phyloP scores from a whole-genome alignment of 805 yeast genomes.

The Barnettozyma siamensis region DNA sequence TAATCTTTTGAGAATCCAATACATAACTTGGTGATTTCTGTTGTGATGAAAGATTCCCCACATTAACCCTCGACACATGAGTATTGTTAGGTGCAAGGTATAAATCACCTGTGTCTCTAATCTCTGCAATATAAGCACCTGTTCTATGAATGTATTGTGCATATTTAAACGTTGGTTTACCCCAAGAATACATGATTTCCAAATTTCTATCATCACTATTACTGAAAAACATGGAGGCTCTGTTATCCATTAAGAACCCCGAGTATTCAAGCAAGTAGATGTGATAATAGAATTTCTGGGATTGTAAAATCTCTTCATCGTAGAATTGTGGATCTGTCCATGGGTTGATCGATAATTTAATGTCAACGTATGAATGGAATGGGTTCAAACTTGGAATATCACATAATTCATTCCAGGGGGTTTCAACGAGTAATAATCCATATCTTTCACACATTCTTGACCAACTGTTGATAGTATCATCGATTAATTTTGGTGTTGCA shows the following conservation, averaged over 20 bases:
- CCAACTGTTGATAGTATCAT: slow-evolving; percentile 73
- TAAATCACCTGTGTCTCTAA: slow-evolving; percentile 70
- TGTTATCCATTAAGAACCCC: slow-evolving; percentile 77
- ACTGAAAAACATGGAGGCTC: slow-evolving; percentile 62
- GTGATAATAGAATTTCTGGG: slow-evolving; percentile 70
- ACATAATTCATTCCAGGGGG: slow-evolving; percentile 86
- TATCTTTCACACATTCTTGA: slow-evolving; percentile 78
- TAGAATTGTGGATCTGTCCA: slow-evolving; percentile 55
- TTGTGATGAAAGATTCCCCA: slow-evolving; percentile 30
- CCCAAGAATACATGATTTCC: slow-evolving; percentile 87
- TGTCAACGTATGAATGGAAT: slow-evolving; percentile 77
- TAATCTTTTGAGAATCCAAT: slow-evolving; percentile 66
- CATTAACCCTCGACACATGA: slow-evolving; percentile 68
- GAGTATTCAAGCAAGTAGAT: slow-evolving; percentile 59
- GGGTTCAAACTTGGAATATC: slow-evolving; percentile 74
- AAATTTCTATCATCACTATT: slow-evolving; percentile 41
- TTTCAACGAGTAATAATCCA: slow-evolving; percentile 76
- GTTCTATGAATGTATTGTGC: slow-evolving; percentile 87
- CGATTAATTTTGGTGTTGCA: slow-evolving; percentile 79
- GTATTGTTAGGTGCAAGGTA: slow-evolving; percentile 84
- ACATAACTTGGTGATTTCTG: slow-evolving; percentile 30
- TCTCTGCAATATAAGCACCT: slow-evolving; percentile 86
- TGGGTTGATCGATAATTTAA: slow-evolving; percentile 64
- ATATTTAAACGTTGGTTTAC: slow-evolving; percentile 70
- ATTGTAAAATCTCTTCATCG: slow-evolving; percentile 34